Conservation (phyloP, 805 yeast species). For the Kluyveromyces dobzhanskii region DNA sequence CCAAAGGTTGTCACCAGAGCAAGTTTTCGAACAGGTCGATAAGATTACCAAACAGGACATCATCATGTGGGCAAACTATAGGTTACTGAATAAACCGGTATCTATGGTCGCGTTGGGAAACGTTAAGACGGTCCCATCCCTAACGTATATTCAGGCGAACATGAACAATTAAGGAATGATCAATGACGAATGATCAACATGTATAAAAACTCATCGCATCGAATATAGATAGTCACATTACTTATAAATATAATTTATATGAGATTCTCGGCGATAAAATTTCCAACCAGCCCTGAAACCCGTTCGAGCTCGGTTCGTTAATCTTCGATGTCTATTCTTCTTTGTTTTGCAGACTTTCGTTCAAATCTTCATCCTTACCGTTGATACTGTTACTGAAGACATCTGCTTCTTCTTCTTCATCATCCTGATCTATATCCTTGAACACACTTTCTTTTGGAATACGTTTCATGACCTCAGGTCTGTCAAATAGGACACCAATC, state of each 20-base stretch:
- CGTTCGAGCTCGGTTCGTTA: no score
- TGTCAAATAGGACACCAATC: constrained; percentile 79
- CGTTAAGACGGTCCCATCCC: constrained; percentile 60
- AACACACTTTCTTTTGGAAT: constrained; percentile 62
- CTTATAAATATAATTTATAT: no score
- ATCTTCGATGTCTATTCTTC: neutral
- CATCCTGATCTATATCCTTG: constrained; percentile 30
- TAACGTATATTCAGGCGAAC: constrained; percentile 44
- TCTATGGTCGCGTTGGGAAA: constrained; percentile 92
- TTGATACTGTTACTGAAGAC: constrained; percentile 23
- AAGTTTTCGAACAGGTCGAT: constrained; percentile 56
- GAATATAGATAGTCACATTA: no score
- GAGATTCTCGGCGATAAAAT: no score
- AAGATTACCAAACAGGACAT: constrained; percentile 72
- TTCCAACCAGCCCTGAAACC: no score
- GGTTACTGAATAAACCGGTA: constrained; percentile 67
- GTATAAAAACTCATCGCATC: no score
- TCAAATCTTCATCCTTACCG: constrained; percentile 25
- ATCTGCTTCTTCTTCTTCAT: constrained; percentile 34
- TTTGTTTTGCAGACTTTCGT: constrained; percentile 9
- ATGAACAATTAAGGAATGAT: constrained; percentile 9
- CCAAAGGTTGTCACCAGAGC: constrained; percentile 38
- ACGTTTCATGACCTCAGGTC: constrained; percentile 60
- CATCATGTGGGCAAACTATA: constrained; percentile 78
- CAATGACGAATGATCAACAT: no score